Percentiles rank a stretch among this genome's conserved stretches.
These are phyloP conservation scores for Ophiostoma montium DNA, from an alignment of 2,329 filamentous ascomycete genomes.

Conservation along the genomic window DNA sequence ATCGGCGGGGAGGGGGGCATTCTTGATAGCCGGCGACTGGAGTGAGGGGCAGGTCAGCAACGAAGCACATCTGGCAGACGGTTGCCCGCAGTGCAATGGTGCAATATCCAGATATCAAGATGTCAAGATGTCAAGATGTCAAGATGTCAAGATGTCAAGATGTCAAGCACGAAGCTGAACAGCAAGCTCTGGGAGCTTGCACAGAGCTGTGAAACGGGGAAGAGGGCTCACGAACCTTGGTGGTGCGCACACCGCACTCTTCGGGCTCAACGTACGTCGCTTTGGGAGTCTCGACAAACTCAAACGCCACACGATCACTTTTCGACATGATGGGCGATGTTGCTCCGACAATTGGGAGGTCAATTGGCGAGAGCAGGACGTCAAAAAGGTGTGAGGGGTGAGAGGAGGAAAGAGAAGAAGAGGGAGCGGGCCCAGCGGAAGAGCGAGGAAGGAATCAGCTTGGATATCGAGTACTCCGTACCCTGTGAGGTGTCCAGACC, in stretches of 20 bases:
- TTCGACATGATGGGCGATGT: conserved; percentile 30
- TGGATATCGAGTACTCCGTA: no score
- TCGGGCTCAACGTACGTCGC: conserved; percentile 33
- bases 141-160: no score
- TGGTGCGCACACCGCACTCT: conserved; percentile 41
- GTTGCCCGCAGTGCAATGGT: no score
- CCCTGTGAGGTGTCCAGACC: neutral
- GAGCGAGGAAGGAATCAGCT: neutral
- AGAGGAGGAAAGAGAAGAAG: neutral
- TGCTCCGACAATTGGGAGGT: conserved; percentile 7
- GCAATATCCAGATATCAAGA: no score
- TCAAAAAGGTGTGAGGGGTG: neutral
- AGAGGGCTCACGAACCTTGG: conserved; percentile 28
- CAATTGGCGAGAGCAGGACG: conserved; percentile 4
- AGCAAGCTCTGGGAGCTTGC: no score
- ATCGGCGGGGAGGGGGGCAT: conserved; percentile 86
- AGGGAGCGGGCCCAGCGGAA: neutral
- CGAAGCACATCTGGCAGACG: conserved; percentile 2
- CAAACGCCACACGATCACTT: conserved; percentile 42
- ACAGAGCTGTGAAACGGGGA: neutral
- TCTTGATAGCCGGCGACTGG: conserved; percentile 80
- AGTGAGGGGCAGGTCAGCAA: neutral
- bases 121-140: no score
- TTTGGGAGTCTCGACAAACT: conserved; percentile 48
- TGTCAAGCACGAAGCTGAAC: no score